Percentiles rank a stretch among this genome's conserved stretches.
Evolutionary conservation across 192 early-diverging fungal genomes (phyloP).

Genomic region (Backusella tuberculispora): DNA sequence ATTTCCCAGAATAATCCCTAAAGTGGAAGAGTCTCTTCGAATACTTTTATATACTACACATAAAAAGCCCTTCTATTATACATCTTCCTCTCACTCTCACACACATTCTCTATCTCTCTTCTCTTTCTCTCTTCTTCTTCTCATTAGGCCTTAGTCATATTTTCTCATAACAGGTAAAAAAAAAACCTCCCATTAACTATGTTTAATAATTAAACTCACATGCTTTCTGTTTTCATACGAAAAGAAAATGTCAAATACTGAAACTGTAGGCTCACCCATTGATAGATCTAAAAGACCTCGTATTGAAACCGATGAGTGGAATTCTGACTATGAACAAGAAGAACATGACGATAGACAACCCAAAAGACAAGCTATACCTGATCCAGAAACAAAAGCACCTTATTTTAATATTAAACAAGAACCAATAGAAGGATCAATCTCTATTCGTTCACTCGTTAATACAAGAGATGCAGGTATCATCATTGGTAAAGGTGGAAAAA

Average conservation of each 20-base stretch:
- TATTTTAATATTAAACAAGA: slow-evolving; percentile 20
- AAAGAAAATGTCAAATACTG: slow-evolving; percentile 48
- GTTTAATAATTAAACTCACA: background rate
- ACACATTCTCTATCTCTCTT: background rate
- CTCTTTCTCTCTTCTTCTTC: background rate
- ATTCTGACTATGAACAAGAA: slow-evolving; percentile 23
- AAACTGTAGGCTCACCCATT: slow-evolving; percentile 28
- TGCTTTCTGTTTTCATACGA: slow-evolving; percentile 46
- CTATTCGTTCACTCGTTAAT: slow-evolving; percentile 59
- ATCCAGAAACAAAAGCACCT: slow-evolving; percentile 39
- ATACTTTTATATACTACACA: too few relatives aligned
- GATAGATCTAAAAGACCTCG: slow-evolving; percentile 40
- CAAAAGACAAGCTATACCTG: slow-evolving; percentile 40
- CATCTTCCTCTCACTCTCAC: background rate
- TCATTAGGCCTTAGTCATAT: background rate
- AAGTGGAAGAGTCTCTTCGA: background rate
- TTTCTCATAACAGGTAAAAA: background rate
- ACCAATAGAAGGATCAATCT: slow-evolving; percentile 5
- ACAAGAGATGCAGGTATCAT: slow-evolving; percentile 83
- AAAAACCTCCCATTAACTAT: background rate
- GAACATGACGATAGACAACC: slow-evolving; percentile 27
- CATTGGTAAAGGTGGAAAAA: slow-evolving; percentile 86
- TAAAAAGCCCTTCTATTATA: too few relatives aligned
- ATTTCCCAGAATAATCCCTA: background rate
- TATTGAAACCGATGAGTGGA: slow-evolving; percentile 32